Conservation (phyloP, 1,139 yeast genomes). For the Nakaseomyces nivariensis region DNA sequence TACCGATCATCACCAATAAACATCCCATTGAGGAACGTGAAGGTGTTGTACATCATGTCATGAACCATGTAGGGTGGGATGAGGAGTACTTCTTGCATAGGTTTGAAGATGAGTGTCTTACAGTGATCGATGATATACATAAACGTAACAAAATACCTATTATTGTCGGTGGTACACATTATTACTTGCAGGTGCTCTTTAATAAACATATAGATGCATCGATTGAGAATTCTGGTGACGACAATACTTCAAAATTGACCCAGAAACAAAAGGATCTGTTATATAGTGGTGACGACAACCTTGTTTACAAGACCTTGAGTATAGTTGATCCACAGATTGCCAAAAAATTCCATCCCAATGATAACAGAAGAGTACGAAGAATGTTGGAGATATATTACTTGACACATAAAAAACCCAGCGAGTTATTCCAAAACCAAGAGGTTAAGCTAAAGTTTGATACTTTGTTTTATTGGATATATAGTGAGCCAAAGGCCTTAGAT, state of each 20-base stretch:
- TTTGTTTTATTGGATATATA: slow-evolving; percentile 74
- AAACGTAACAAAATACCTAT: slow-evolving; percentile 68
- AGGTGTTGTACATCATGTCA: slow-evolving; percentile 73
- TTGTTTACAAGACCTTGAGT: slow-evolving; percentile 40
- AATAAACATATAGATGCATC: slow-evolving; percentile 26
- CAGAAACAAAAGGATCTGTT: slow-evolving; percentile 39
- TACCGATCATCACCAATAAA: slow-evolving; percentile 78
- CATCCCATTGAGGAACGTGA: slow-evolving; percentile 73
- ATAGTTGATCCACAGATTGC: slow-evolving; percentile 64
- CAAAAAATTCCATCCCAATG: slow-evolving; percentile 85
- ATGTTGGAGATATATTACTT: slow-evolving; percentile 71
- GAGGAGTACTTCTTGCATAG: slow-evolving; percentile 79
- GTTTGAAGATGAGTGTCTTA: slow-evolving; percentile 61
- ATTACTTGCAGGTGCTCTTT: slow-evolving; percentile 73
- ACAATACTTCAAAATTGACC: slow-evolving; percentile 24
- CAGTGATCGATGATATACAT: slow-evolving; percentile 51
- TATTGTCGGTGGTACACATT: slow-evolving; percentile 93
- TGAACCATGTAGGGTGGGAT: slow-evolving; percentile 73
- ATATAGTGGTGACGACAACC: slow-evolving; percentile 45
- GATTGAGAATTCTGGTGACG: slow-evolving; percentile 5
- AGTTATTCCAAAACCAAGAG: slow-evolving; percentile 55
- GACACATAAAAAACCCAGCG: slow-evolving; percentile 62
- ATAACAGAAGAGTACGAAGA: slow-evolving; percentile 62
- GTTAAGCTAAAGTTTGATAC: slow-evolving; percentile 54
- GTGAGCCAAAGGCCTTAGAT: slow-evolving; percentile 52